phyloP scores from a whole-genome alignment of 2,329 filamentous ascomycete genomes.

The Verticillium isaacii region DNA sequence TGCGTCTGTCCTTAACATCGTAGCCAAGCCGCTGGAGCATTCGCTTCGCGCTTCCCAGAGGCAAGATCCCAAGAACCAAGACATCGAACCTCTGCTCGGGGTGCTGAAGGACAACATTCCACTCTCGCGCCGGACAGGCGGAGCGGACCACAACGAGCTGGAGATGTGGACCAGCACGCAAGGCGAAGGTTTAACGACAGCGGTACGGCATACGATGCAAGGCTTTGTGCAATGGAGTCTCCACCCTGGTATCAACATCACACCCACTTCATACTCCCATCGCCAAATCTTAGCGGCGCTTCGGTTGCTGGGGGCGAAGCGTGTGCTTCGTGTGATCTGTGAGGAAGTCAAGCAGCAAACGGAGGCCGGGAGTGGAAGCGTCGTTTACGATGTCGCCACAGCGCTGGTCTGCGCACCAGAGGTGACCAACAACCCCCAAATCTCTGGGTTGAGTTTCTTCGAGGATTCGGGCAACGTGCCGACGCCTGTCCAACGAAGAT shows the following conservation, averaged over 20 bases:
- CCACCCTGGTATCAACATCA: constrained; percentile 47
- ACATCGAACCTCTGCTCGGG: constrained; percentile 65
- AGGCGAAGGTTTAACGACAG: constrained; percentile 50
- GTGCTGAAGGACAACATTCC: constrained; percentile 57
- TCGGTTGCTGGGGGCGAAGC: constrained; percentile 56
- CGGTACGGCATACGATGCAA: constrained; percentile 57
- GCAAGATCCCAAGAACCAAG: constrained; percentile 61
- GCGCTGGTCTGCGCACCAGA: constrained; percentile 67
- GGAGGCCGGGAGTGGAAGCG: constrained; percentile 51
- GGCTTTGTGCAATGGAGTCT: constrained; percentile 63
- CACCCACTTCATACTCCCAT: constrained; percentile 66
- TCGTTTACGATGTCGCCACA: constrained; percentile 65
- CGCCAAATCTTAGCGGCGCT: constrained; percentile 60
- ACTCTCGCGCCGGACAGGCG: constrained; percentile 56
- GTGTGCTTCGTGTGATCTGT: constrained; percentile 56
- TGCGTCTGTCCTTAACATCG: constrained; percentile 64
- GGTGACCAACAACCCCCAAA: constrained; percentile 37
- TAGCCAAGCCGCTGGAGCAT: constrained; percentile 64
- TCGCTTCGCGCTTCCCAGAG: constrained; percentile 63
- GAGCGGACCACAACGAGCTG: constrained; percentile 60
- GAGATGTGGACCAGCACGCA: constrained; percentile 59
- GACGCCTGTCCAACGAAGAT: constrained; percentile 35
- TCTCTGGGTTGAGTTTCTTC: constrained; percentile 22
- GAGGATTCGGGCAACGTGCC: constrained; percentile 30
- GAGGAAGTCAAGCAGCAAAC: constrained; percentile 64